Percentiles rank a stretch among this genome's conserved stretches.
Conservation (phyloP, 2,329 filamentous ascomycete genomes). For the Botrytis byssoidea region DNA sequence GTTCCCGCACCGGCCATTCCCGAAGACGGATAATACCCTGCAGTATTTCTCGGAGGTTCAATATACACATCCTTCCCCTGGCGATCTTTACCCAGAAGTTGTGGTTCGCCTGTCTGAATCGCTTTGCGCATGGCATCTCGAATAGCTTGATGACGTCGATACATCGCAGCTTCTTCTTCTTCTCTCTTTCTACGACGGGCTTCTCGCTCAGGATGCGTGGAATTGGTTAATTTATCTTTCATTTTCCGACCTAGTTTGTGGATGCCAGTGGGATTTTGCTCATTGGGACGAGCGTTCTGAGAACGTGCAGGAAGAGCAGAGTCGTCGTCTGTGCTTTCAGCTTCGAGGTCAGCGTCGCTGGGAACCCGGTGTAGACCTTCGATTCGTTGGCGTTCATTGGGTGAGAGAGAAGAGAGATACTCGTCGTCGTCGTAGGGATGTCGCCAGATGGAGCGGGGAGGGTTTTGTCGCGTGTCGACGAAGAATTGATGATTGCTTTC, state of each 20-base stretch:
- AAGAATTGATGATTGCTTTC: slow-evolving; percentile 59
- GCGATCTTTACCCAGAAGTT: slow-evolving; percentile 53
- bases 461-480: slow-evolving; percentile 54
- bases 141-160: slow-evolving; percentile 51
- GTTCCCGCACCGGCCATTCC: slow-evolving; percentile 30
- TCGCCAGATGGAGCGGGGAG: slow-evolving; percentile 58
- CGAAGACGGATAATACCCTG: background rate
- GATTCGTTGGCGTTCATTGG: slow-evolving; percentile 50
- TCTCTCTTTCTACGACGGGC: slow-evolving; percentile 46
- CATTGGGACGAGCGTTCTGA: slow-evolving; percentile 35
- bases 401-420: slow-evolving; percentile 49
- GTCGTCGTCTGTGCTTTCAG: slow-evolving; percentile 49
- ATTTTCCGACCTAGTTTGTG: slow-evolving; percentile 53
- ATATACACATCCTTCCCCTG: slow-evolving; percentile 58
- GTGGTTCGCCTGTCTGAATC: slow-evolving; percentile 54
- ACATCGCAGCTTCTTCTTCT: slow-evolving; percentile 47
- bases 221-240: slow-evolving; percentile 58
- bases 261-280: slow-evolving; percentile 35
- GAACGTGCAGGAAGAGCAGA: background rate
- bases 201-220: slow-evolving; percentile 55
- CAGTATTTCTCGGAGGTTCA: slow-evolving; percentile 46
- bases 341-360: slow-evolving; percentile 43
- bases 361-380: slow-evolving; percentile 40
- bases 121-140: slow-evolving; percentile 52
- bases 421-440: slow-evolving; percentile 60